Conservation (phyloP, 2,329 filamentous ascomycete genomes). For the Fusarium agapanthi region DNA sequence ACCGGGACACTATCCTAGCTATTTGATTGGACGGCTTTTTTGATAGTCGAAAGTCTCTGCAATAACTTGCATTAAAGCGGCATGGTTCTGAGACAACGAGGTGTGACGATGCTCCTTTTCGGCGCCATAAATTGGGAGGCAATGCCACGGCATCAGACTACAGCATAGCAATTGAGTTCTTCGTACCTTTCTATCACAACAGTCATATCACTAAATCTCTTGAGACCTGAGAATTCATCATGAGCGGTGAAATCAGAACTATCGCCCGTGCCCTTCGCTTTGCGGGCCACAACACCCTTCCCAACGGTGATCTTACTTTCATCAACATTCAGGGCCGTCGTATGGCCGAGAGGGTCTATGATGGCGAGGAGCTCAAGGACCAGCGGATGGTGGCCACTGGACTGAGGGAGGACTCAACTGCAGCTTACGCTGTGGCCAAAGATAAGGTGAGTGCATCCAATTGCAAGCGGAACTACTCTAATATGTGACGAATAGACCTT, state of each 20-base stretch:
- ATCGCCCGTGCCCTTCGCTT: not conserved
- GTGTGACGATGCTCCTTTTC: not conserved
- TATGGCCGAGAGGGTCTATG: not conserved
- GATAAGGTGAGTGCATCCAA: not conserved
- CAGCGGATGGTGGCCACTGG: not conserved
- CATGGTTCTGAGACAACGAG: not conserved
- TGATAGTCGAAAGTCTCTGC: accelerated
- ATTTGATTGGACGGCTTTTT: not conserved
- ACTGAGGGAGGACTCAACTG: not conserved
- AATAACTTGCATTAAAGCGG: not conserved
- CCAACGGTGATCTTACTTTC: not conserved
- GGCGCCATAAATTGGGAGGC: not conserved
- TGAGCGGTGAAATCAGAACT: not conserved
- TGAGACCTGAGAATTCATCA: not conserved
- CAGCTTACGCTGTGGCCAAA: not conserved
- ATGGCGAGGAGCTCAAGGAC: not conserved
- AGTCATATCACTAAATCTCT: accelerated
- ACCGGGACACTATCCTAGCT: accelerated
- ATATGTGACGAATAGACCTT: not conserved
- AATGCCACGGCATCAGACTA: accelerated
- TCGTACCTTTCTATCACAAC: accelerated
- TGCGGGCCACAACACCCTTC: not conserved
- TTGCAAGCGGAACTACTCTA: not conserved
- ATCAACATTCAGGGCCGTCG: not conserved
- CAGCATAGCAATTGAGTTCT: not conserved